phyloP scores from a whole-genome alignment of 257 asterid genomes.

The Sherardia arvensis region DNA sequence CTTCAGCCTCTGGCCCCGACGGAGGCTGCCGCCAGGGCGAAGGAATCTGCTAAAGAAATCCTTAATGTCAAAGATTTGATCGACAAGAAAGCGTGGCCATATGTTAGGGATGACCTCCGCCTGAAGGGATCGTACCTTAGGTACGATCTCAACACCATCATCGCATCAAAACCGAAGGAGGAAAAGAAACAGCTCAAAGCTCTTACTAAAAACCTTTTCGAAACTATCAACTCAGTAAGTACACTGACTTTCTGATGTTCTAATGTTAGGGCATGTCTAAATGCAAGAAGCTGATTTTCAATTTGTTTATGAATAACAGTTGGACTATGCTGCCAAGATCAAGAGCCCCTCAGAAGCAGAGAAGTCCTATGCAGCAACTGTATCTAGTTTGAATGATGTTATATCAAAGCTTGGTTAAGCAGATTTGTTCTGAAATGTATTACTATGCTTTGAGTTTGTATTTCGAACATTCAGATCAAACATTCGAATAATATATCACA shows the following conservation, averaged over 20 bases:
- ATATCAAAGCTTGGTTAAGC: conserved; percentile 68
- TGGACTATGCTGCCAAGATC: conserved; percentile 84
- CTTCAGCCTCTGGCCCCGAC: conserved; percentile 68
- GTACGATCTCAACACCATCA: conserved; percentile 82
- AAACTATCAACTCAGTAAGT: conserved; percentile 42
- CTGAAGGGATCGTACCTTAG: conserved; percentile 60
- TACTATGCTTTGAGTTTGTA: conserved; percentile 20
- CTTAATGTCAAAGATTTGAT: conserved; percentile 47
- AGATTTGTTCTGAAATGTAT: conserved; percentile 8
- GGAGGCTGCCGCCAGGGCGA: conserved; percentile 67
- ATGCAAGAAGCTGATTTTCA: background rate
- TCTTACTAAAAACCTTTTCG: conserved; percentile 55
- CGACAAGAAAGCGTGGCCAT: conserved; percentile 93
- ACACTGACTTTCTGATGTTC: background rate
- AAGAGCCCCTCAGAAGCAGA: conserved; percentile 71
- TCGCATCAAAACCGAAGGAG: conserved; percentile 66
- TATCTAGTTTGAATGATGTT: conserved; percentile 56
- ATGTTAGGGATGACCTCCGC: conserved; percentile 82
- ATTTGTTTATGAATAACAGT: conserved; percentile 27
- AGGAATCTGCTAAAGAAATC: conserved; percentile 82
- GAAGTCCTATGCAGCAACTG: conserved; percentile 72
- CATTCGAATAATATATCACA: conserved; percentile 12
- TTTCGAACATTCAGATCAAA: conserved; percentile 17
- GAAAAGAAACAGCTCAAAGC: conserved; percentile 58
- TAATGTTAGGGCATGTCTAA: background rate